phyloP scores from a whole-genome alignment of 495 filamentous ascomycete species.

The Zalerion maritima region DNA sequence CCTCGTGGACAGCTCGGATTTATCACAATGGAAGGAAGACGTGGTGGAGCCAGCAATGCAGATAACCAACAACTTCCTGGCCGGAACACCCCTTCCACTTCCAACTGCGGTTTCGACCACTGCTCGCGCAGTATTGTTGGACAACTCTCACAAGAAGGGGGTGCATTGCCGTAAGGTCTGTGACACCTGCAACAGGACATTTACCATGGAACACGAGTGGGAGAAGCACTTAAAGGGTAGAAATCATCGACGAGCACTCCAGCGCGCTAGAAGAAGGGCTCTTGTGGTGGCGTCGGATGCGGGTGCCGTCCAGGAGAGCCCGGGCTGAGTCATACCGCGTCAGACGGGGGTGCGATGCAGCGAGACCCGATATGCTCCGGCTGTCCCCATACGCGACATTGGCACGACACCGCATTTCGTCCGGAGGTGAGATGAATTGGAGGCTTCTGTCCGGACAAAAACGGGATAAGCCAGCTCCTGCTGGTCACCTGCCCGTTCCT shows the following conservation, averaged over 20 bases:
- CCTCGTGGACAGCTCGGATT: constrained; percentile 59
- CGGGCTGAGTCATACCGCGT: too few species aligned
- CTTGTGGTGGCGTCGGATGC: too few species aligned
- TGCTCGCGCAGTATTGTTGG: constrained; percentile 39
- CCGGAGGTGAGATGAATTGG: too few species aligned
- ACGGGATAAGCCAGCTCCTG: too few species aligned
- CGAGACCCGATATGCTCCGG: too few species aligned
- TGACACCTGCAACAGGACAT: constrained; percentile 54
- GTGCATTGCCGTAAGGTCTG: constrained; percentile 44
- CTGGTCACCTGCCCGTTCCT: too few species aligned
- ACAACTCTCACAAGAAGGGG: constrained; percentile 28
- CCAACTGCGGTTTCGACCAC: constrained; percentile 47
- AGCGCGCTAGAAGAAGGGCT: too few species aligned
- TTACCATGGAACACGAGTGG: constrained; percentile 63
- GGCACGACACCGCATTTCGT: too few species aligned
- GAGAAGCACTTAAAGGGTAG: constrained; percentile 54
- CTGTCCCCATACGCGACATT: too few species aligned
- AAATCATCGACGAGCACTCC: constrained; percentile 31
- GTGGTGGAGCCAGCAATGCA: constrained; percentile 51
- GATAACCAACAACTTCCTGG: constrained; percentile 46
- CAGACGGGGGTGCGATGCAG: too few species aligned
- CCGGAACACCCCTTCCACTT: constrained; percentile 35
- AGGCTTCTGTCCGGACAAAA: too few species aligned
- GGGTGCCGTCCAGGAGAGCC: too few species aligned
- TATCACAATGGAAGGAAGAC: constrained; percentile 34